Evolutionary conservation across 345 rosid genomes (phyloP).

Genomic region (Nasturtium officinale): DNA sequence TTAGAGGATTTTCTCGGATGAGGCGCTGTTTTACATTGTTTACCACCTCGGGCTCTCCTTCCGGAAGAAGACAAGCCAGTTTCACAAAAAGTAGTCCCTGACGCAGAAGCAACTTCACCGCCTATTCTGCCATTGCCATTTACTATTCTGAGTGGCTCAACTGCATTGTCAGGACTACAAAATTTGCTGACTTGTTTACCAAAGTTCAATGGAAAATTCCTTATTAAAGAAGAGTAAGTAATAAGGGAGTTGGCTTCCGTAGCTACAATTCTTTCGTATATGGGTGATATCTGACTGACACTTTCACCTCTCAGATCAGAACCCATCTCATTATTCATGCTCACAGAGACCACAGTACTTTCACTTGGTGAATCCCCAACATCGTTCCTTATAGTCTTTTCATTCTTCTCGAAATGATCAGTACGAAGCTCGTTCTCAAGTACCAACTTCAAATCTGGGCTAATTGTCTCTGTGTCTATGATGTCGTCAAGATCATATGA

Average conservation of each 20-base stretch:
- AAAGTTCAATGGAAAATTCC: constrained; percentile 36
- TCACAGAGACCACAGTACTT: constrained; percentile 27
- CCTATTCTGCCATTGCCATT: constrained; percentile 49
- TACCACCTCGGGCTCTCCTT: constrained; percentile 51
- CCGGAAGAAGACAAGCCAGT: constrained; percentile 45
- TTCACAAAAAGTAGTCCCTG: constrained; percentile 45
- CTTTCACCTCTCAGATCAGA: constrained; percentile 42
- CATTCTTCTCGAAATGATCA: constrained; percentile 37
- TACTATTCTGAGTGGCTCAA: constrained; percentile 38
- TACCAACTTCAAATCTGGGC: constrained; percentile 37
- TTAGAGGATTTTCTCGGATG: constrained; percentile 47
- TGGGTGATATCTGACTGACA: constrained; percentile 29
- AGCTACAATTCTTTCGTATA: constrained; percentile 38
- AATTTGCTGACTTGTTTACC: constrained; percentile 37
- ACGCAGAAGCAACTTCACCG: constrained; percentile 46
- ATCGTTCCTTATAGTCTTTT: constrained; percentile 22
- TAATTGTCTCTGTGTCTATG: constrained; percentile 25
- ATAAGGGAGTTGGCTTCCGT: constrained; percentile 39
- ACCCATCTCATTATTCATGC: constrained; percentile 43
- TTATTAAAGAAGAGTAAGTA: constrained; percentile 41
- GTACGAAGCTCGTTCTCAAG: constrained; percentile 31
- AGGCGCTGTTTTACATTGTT: constrained; percentile 50
- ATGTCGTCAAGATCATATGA: constrained; percentile 33
- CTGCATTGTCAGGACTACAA: constrained; percentile 41
- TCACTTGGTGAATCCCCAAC: constrained; percentile 32